Base-by-base conservation (phyloP, 768 basidiomycete genomes). In the Phlebiopsis gigantea region DNA sequence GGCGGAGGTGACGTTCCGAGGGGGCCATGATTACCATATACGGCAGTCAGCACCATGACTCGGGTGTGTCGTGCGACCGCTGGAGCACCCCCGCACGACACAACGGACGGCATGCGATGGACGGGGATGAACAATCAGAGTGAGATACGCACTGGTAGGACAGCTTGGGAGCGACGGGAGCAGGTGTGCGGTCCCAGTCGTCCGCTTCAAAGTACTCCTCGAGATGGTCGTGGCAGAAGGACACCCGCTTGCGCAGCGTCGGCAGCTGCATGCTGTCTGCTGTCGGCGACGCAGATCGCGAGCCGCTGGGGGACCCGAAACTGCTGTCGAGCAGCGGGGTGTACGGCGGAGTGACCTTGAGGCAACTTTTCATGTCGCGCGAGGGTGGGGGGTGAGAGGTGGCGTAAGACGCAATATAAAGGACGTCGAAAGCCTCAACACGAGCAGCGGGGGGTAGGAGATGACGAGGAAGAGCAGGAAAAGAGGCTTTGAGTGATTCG, bases 181-280 rank as follows among this genome's bases (percentile, higher is more conserved):
- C 48, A 26, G 63, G 63, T 1, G 63, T 57, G 25, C 63, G 46
- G 43, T 64, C 63, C 61, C 61, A 64, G 22, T 64, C 61, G 41
- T 64, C 63, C 26, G 56, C 63, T 30, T 64, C 53, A 39, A 57
- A 60, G 47, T 60, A 56, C 57, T 64, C 63, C 47, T 58, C 61
- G 28, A 58, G 52, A 12, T 61, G 56, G 9, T 47, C 44, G 21
- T 50, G 53, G 54, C 62, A 61, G 55, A 63, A 63, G 24, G 59
- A 58, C 9, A 61, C 59, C 21, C n/a, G 28, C 42, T 60, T 61
- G 10, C 59, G 56, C 26, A 48, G 46, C 8, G 21, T 25, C 4
- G 57, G 43, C 15, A 50, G 41, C 14, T 29, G 58, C 1, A 15
- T 17, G 46, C 29, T 26, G 21, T 15, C 25, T 5, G 56, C 21